Conservation (phyloP, 257 asterid genomes). For the Avicennia marina region DNA sequence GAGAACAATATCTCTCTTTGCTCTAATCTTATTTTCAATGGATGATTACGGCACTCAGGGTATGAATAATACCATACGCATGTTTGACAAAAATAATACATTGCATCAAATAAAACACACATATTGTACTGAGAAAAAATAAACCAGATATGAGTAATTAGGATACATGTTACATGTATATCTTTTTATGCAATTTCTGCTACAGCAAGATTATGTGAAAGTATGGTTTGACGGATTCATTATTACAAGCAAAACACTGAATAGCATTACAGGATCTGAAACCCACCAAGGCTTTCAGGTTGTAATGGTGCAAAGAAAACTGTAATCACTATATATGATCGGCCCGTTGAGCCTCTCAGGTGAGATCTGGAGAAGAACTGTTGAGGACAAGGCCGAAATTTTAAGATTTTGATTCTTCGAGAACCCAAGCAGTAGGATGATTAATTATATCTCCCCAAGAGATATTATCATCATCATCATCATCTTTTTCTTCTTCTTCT, state of each 20-base stretch:
- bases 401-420: conserved; percentile 36
- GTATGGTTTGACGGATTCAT: conserved; percentile 25
- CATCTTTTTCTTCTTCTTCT: no score
- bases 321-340: conserved; percentile 20
- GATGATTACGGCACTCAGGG: no score
- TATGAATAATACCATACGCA: no score
- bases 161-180: conserved; percentile 9
- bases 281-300: conserved; percentile 46
- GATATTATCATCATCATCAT: no score
- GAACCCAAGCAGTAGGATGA: conserved; percentile 53
- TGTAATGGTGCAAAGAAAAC: conserved; percentile 20
- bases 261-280: conserved; percentile 31
- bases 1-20: no score
- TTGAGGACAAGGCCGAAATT: conserved; percentile 28
- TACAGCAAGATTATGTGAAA: conserved; percentile 15
- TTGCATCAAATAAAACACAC: no score
- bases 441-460: conserved; percentile 21
- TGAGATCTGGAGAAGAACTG: conserved; percentile 27
- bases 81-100: no score
- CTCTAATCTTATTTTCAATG: no score
- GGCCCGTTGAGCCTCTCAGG: conserved; percentile 26
- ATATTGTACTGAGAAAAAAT: no score
- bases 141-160: conserved; percentile 2
- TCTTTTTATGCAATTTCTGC: conserved; percentile 23
- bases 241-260: conserved; percentile 31